Percentiles rank a stretch among this genome's conserved stretches.
Evolutionary conservation across 768 basidiomycete genomes (phyloP).

Genomic region (Agrocybe pediades): DNA sequence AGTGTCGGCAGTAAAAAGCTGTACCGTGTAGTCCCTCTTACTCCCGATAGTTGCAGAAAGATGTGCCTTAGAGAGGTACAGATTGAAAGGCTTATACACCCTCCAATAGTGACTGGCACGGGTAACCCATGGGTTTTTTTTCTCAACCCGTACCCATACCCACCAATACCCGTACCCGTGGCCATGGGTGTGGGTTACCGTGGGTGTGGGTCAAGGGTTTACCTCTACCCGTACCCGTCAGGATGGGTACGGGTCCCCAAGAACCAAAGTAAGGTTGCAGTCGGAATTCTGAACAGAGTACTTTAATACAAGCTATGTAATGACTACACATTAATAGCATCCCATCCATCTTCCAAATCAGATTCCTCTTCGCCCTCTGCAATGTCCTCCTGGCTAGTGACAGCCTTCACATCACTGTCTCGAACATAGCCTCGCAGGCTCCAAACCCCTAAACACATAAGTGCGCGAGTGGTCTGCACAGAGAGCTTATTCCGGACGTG

Average conservation of each 20-base stretch:
- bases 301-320: neutral
- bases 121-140: neutral
- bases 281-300: no score
- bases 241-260: neutral
- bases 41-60: no score
- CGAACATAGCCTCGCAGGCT: neutral
- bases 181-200: neutral
- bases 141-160: neutral
- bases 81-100: no score
- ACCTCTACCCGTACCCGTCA: no score
- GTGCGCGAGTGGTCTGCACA: neutral
- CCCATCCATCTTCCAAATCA: neutral
- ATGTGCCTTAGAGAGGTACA: no score
- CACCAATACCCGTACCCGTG: neutral
- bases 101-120: neutral
- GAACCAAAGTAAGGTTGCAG: neutral
- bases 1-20: no score
- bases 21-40: no score
- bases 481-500: neutral
- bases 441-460: conserved; percentile 6
- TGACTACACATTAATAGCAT: neutral
- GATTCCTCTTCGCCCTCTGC: neutral
- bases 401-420: neutral
- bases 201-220: neutral
- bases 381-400: neutral